phyloP scores from a whole-genome alignment of 2,329 filamentous ascomycete genomes.

The Byssothecium circinans region DNA sequence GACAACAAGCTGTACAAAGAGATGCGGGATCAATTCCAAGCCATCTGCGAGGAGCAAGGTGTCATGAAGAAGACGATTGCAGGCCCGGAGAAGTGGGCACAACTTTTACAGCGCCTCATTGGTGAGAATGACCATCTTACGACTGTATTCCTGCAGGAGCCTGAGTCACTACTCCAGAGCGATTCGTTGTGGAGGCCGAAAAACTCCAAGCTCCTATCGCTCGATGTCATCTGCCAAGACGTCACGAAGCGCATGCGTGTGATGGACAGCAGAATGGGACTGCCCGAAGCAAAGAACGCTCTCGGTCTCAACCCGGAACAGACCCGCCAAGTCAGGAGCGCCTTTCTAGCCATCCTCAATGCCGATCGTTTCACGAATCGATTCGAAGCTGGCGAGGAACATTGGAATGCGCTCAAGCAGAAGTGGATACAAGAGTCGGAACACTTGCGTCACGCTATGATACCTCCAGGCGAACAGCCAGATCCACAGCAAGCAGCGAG shows the following conservation, averaged over 20 bases:
- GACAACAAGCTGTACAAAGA: constrained; percentile 65
- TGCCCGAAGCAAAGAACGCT: constrained; percentile 73
- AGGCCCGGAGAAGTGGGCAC: constrained; percentile 73
- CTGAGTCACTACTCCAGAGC: constrained; percentile 54
- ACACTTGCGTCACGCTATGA: constrained; percentile 55
- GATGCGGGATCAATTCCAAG: constrained; percentile 67
- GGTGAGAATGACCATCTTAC: constrained; percentile 66
- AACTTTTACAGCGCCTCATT: constrained; percentile 68
- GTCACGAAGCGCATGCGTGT: constrained; percentile 78
- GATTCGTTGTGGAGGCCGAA: constrained; percentile 31
- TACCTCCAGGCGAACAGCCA: constrained; percentile 45
- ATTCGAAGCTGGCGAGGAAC: constrained; percentile 69
- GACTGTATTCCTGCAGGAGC: constrained; percentile 59
- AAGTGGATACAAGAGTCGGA: constrained; percentile 65
- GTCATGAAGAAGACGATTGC: constrained; percentile 77
- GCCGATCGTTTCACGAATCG: constrained; percentile 71
- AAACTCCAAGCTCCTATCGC: constrained; percentile 66
- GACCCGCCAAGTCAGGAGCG: constrained; percentile 65
- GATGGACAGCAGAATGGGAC: constrained; percentile 66
- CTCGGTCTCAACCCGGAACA: constrained; percentile 70
- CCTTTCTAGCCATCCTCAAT: constrained; percentile 67
- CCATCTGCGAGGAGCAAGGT: constrained; percentile 67
- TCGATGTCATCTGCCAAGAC: constrained; percentile 79
- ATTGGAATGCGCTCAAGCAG: constrained; percentile 71
- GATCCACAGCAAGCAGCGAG: constrained; percentile 60